Evolutionary conservation across 2,329 filamentous ascomycete species (phyloP).

Genomic region (Paradendryphiella salina): DNA sequence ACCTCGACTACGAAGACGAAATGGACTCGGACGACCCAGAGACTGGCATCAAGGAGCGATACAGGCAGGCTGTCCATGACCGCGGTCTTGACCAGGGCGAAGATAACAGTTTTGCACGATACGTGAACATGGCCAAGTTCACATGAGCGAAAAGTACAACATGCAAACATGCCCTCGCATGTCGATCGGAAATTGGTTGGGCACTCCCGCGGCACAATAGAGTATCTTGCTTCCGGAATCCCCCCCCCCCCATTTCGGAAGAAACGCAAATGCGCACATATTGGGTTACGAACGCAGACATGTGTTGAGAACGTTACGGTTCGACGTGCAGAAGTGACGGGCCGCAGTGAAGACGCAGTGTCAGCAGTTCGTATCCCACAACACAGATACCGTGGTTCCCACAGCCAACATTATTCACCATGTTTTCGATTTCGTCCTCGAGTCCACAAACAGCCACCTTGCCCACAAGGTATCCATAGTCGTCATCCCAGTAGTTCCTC

Average conservation of each 20-base stretch:
- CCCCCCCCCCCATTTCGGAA: conserved; percentile 15
- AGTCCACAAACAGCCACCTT: too few relatives aligned
- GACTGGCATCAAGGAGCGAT: conserved; percentile 72
- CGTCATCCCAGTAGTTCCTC: too few relatives aligned
- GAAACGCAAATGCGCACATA: conserved; percentile 11
- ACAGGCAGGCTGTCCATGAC: conserved; percentile 71
- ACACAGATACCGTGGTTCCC: too few relatives aligned
- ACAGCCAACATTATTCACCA: too few relatives aligned
- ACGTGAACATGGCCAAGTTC: conserved; percentile 48
- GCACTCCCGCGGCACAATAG: background rate
- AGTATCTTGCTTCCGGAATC: conserved; percentile 19
- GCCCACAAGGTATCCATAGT: too few relatives aligned
- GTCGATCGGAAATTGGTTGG: background rate
- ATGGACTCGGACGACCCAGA: conserved; percentile 60
- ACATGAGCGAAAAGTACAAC: conserved; percentile 26
- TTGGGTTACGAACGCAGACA: conserved; percentile 2
- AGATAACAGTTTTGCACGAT: conserved; percentile 58
- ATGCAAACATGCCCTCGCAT: conserved; percentile 15
- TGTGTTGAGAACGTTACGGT: conserved; percentile 8
- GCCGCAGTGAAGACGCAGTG: conserved; percentile 10
- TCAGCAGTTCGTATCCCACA: conserved; percentile 3
- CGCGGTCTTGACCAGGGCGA: conserved; percentile 47
- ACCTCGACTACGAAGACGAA: conserved; percentile 56
- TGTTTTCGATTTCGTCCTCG: too few relatives aligned
- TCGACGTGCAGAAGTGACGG: conserved; percentile 6